Evolutionary conservation across 495 filamentous ascomycete genomes (phyloP).

Genomic region (Xylaria nigripes): DNA sequence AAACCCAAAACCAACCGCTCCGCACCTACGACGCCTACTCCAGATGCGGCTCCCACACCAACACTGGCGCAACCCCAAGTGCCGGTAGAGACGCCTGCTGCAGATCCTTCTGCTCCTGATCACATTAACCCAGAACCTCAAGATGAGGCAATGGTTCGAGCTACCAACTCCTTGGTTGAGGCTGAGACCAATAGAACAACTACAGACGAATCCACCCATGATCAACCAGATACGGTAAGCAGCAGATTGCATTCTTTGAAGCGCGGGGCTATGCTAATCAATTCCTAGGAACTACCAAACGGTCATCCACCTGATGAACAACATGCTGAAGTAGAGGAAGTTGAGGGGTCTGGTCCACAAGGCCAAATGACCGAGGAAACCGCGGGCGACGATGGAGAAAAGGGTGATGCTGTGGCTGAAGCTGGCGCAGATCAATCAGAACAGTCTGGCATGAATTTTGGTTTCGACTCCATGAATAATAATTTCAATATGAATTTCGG

Average conservation of each 20-base stretch:
- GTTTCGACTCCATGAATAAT: slow-evolving; percentile 43
- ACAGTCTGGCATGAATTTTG: slow-evolving; percentile 30
- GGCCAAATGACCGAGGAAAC: slow-evolving; percentile 23
- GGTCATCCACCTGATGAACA: slow-evolving; percentile 20
- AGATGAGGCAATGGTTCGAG: slow-evolving; percentile 1
- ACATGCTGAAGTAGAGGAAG: slow-evolving; percentile 11
- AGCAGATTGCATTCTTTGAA: background rate
- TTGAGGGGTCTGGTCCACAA: slow-evolving; percentile 14
- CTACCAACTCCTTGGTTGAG: slow-evolving; percentile 1
- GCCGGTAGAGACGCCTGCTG: slow-evolving; percentile 13
- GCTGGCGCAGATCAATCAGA: slow-evolving; percentile 28
- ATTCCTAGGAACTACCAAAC: background rate
- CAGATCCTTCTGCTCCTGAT: slow-evolving; percentile 9
- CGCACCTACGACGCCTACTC: slow-evolving; percentile 38
- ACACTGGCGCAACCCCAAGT: slow-evolving; percentile 20
- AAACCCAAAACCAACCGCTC: slow-evolving; percentile 47
- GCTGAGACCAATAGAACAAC: slow-evolving; percentile 4
- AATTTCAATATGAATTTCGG: slow-evolving; percentile 61
- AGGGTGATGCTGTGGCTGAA: slow-evolving; percentile 23
- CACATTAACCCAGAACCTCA: slow-evolving; percentile 3
- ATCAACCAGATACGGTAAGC: slow-evolving; percentile 14
- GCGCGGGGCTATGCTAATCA: background rate
- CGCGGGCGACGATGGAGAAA: slow-evolving; percentile 20
- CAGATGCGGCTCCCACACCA: slow-evolving; percentile 24
- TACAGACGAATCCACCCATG: slow-evolving; percentile 1